These are phyloP conservation scores for Diaporthe nobilis DNA, from an alignment of 2,329 filamentous ascomycete species.

Conservation along the genomic window DNA sequence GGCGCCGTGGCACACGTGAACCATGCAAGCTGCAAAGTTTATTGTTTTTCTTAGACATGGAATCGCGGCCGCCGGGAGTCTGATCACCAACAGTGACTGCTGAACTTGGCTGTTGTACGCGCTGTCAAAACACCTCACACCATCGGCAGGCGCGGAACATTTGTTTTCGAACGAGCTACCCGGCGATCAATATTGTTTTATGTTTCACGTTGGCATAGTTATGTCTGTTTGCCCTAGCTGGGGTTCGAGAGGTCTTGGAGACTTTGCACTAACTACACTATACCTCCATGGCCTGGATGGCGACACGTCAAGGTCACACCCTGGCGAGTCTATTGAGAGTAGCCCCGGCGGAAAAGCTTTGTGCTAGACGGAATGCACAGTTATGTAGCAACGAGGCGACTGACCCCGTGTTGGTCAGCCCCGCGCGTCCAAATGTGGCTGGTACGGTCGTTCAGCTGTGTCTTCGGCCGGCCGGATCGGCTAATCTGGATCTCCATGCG, in stretches of 20 bases:
- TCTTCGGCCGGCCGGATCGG: conserved; percentile 6
- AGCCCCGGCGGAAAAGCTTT: not conserved
- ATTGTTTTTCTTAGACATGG: not conserved
- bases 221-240: not conserved
- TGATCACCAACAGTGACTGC: not conserved
- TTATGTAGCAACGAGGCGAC: not conserved
- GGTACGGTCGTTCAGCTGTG: not conserved
- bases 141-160: not conserved
- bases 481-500: not conserved
- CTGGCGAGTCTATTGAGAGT: not conserved
- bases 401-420: not conserved
- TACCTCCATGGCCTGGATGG: not conserved
- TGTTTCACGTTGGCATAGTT: too few species aligned
- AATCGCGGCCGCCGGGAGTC: not conserved
- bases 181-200: not conserved
- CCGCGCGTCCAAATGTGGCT: not conserved
- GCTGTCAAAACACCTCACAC: not conserved
- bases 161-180: not conserved
- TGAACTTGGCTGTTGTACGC: not conserved
- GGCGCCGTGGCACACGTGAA: conserved; percentile 39
- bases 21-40: conserved; percentile 14
- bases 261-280: too few species aligned
- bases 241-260: not conserved
- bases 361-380: too few species aligned
- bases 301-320: not conserved